A percentile compares a stretch with the other conserved stretches of the same genome.
phyloP scores from a whole-genome alignment of 1,284 basidiomycete genomes.

The Vanrija sp. region DNA sequence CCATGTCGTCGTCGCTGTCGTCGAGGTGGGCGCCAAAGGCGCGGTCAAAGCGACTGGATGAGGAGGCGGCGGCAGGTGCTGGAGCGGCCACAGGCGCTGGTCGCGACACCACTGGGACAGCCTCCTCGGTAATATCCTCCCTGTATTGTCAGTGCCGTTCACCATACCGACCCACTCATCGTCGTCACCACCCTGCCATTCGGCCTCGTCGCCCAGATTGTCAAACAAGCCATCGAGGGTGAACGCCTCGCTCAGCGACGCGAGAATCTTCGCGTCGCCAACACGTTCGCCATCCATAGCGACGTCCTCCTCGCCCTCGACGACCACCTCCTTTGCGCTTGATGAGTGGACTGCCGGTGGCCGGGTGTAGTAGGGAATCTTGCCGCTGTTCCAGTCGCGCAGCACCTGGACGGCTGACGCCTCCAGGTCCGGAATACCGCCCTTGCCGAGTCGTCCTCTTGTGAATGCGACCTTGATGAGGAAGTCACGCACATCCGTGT shows the following conservation, averaged over 20 bases:
- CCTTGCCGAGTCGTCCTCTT: constrained; percentile 81
- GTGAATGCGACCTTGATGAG: constrained; percentile 84
- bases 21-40: constrained; percentile 3
- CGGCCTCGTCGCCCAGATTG: constrained; percentile 38
- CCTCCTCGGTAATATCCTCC: not conserved
- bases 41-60: not conserved
- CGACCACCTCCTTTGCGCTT: constrained; percentile 6
- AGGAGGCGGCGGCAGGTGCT: constrained; percentile 1
- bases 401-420: constrained; percentile 79
- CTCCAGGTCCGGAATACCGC: constrained; percentile 85
- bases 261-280: constrained; percentile 46
- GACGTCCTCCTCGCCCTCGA: constrained; percentile 27
- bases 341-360: constrained; percentile 66
- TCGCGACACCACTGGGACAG: not conserved
- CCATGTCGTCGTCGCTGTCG: too few relatives aligned
- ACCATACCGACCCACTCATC: constrained; percentile 5
- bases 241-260: constrained; percentile 45
- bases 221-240: constrained; percentile 48
- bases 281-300: constrained; percentile 36
- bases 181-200: constrained; percentile 38
- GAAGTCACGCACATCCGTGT: constrained; percentile 72
- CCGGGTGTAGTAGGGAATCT: constrained; percentile 80
- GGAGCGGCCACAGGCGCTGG: not conserved
- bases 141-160: not conserved
- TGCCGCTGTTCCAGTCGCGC: constrained; percentile 93